These are phyloP conservation scores for Penicillium sp. DNA, from an alignment of 2,329 filamentous ascomycete genomes.

Conservation along the genomic window DNA sequence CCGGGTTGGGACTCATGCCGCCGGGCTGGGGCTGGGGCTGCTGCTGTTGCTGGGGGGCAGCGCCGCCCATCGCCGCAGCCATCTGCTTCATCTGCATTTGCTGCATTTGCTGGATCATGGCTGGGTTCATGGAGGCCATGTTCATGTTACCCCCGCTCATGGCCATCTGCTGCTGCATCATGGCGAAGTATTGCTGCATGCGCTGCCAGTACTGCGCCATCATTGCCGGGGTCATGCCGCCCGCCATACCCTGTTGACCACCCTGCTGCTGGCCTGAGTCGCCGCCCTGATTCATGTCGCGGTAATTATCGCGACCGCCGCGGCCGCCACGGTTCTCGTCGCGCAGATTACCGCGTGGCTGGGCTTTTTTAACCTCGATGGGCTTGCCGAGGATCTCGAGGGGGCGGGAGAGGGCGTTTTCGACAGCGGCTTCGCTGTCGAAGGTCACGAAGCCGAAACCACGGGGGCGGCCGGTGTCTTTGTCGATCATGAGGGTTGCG, in stretches of 20 bases:
- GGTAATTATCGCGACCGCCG: slow-evolving; percentile 44
- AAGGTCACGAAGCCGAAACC: slow-evolving; percentile 99
- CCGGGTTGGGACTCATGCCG: slow-evolving; percentile 39
- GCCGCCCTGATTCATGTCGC: slow-evolving; percentile 42
- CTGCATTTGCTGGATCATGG: slow-evolving; percentile 74
- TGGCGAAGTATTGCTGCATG: slow-evolving; percentile 95
- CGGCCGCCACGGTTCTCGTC: slow-evolving; percentile 77
- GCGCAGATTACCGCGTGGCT: slow-evolving; percentile 89
- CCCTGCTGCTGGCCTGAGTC: slow-evolving; percentile 49
- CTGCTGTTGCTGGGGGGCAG: slow-evolving; percentile 30
- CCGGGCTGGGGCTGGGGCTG: slow-evolving; percentile 29
- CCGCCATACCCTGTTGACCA: slow-evolving; percentile 47
- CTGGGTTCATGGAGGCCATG: slow-evolving; percentile 73
- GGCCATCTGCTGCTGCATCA: slow-evolving; percentile 93
- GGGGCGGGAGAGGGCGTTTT: slow-evolving; percentile 80
- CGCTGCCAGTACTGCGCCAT: slow-evolving; percentile 99
- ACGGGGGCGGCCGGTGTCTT: slow-evolving; percentile 93
- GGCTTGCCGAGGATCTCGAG: slow-evolving; percentile 93
- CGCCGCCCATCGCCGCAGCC: slow-evolving; percentile 65
- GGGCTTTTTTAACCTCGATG: slow-evolving; percentile 97
- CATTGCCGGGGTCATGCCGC: slow-evolving; percentile 88
- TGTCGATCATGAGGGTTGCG: slow-evolving; percentile 99
- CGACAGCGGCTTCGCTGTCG: slow-evolving; percentile 91
- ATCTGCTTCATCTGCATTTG: slow-evolving; percentile 61
- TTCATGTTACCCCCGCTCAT: slow-evolving; percentile 49